Evolutionary conservation across 1,139 yeast species (phyloP).

Genomic region (Yamadazyma atmosphaerica): DNA sequence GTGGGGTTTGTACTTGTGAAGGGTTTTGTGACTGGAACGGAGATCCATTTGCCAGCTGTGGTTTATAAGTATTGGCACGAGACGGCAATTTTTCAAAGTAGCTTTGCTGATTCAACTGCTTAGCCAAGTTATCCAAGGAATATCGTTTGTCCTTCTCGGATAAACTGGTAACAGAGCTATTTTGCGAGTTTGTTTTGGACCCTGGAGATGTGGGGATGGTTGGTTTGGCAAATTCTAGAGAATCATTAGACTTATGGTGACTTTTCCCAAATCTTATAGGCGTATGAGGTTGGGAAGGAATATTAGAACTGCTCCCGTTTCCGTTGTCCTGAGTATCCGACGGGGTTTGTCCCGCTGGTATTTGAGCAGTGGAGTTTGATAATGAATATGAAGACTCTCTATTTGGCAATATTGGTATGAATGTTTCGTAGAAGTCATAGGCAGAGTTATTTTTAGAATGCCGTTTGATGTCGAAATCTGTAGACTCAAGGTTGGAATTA

Average conservation of each 20-base stretch:
- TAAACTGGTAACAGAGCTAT: conserved; percentile 6
- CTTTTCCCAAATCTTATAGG: conserved; percentile 1
- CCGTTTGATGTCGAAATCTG: conserved; percentile 1
- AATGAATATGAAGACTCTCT: conserved; percentile 4
- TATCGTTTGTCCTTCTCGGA: conserved; percentile 8
- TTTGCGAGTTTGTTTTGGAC: conserved; percentile 3
- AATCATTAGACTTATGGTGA: conserved; percentile 9
- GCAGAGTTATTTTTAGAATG: conserved; percentile 26
- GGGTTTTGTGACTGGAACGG: conserved; percentile 8
- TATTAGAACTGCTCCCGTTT: not conserved
- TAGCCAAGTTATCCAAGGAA: conserved; percentile 42
- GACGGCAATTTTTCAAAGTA: conserved; percentile 37
- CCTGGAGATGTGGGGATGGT: not conserved
- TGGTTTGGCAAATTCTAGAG: conserved; percentile 5
- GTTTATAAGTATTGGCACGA: conserved; percentile 32
- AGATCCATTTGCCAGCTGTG: conserved; percentile 16
- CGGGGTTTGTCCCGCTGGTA: not conserved
- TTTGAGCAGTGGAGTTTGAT: conserved; percentile 1
- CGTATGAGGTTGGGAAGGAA: not conserved
- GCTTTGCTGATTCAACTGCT: conserved; percentile 37
- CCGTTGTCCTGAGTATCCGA: conserved; percentile 7
- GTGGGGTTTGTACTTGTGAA: conserved; percentile 3
- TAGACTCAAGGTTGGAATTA: not conserved
- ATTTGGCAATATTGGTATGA: conserved; percentile 41
- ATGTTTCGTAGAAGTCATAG: conserved; percentile 45